Evolutionary conservation across 352 stramenopile species (phyloP).

Genomic region (Globisporangium lucens): DNA sequence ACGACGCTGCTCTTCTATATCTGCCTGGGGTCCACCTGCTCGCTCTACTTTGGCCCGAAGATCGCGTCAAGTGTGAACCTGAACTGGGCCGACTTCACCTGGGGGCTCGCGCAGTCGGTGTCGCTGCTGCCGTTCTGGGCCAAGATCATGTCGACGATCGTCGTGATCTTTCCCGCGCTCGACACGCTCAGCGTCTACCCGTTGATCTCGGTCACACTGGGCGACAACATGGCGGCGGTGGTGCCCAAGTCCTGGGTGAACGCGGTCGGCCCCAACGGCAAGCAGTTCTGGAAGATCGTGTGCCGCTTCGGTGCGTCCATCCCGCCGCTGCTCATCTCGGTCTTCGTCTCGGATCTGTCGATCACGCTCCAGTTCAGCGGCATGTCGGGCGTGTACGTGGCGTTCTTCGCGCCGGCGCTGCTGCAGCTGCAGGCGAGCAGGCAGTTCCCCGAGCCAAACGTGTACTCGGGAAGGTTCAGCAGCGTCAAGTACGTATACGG

Average conservation of each 20-base stretch:
- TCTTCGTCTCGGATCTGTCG: slow-evolving; percentile 82
- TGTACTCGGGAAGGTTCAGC: slow-evolving; percentile 74
- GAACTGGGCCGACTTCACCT: slow-evolving; percentile 90
- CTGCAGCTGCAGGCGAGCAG: slow-evolving; percentile 55
- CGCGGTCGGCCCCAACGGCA: slow-evolving; percentile 26
- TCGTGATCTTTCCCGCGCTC: slow-evolving; percentile 87
- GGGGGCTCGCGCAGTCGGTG: slow-evolving; percentile 54
- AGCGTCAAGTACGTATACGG: slow-evolving; percentile 46
- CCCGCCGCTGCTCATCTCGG: slow-evolving; percentile 71
- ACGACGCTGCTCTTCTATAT: slow-evolving; percentile 89
- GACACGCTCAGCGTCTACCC: slow-evolving; percentile 91
- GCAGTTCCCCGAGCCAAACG: slow-evolving; percentile 42
- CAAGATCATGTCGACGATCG: slow-evolving; percentile 67
- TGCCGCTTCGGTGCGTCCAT: slow-evolving; percentile 77
- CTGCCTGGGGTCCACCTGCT: slow-evolving; percentile 64
- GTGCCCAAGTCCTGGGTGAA: slow-evolving; percentile 40
- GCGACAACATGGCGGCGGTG: slow-evolving; percentile 84
- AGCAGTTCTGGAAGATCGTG: slow-evolving; percentile 61
- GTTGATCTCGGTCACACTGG: slow-evolving; percentile 91
- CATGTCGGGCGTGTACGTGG: slow-evolving; percentile 75
- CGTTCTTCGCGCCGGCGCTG: slow-evolving; percentile 75
- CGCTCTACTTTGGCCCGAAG: slow-evolving; percentile 82
- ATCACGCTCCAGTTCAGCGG: slow-evolving; percentile 86
- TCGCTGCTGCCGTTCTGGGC: slow-evolving; percentile 54
- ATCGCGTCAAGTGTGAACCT: slow-evolving; percentile 86